Base-by-base conservation (phyloP, 768 basidiomycete species). In the Tulasnella sp. region DNA sequence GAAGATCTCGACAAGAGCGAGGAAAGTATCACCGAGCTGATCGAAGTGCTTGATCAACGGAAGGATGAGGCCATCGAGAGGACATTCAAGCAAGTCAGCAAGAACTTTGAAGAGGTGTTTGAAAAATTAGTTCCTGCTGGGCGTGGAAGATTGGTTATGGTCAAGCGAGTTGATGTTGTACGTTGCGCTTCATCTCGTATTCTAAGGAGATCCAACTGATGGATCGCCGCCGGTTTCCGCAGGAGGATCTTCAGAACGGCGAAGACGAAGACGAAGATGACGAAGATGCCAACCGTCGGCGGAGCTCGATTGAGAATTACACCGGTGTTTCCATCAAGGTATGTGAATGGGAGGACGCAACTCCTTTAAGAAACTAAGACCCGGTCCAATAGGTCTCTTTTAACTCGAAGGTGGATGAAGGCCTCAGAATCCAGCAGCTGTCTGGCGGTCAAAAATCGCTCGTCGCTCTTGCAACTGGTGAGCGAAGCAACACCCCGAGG, bases 21-120 rank as follows among this genome's bases (percentile, higher is more conserved):
- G 0, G 81, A 87, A 69, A 96, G 94, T 52, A 99, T 99, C 79
- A 89, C 95, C 79, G 93, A 97, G 80, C 88, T 99, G 6, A 94
- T 99, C 34, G 89, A 94, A 76, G 93, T 94, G 5, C 88, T 99
- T 8, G 97, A 99, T 82, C 94, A 96, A 81, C 87, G 97, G 74
- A 99, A 99, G 82, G 97, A 99, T 80, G 97, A 99, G 82, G 97
- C 97, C 7, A 99, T 99, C 79, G 97, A 99, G 83, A 86, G 97
- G 68, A 99, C 97, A 11, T 99, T 99, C 84, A 97, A 97, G 84
- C 95, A 99, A 82, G 97, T 99, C 1, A 95, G 95, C 31, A 94
- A 89, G 78, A 96, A 97, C 83, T 99, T 99, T 82, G 94, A 93
- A 81, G 94, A 98, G 77, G 96, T 99, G 22, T 99, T 99, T 82